Percentiles rank a stretch among this genome's conserved stretches.
phyloP scores from a whole-genome alignment of 805 yeast genomes.

The Saccharomycopsis microspora region DNA sequence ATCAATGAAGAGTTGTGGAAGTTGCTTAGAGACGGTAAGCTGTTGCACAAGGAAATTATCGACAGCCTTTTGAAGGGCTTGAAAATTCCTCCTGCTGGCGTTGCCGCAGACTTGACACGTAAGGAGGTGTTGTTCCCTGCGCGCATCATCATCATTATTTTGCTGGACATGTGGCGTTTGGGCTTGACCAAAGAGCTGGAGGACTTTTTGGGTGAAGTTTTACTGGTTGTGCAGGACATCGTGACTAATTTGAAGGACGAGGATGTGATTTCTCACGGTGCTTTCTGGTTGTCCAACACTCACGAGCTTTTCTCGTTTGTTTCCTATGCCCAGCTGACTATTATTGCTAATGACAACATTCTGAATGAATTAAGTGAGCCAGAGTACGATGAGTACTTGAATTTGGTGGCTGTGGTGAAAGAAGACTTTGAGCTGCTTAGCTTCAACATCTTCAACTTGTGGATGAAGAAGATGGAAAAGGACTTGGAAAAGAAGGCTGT shows the following conservation, averaged over 20 bases:
- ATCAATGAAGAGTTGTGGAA: slow-evolving; percentile 68
- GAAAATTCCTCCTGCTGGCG: slow-evolving; percentile 77
- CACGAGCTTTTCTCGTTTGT: slow-evolving; percentile 94
- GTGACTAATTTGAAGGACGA: slow-evolving; percentile 76
- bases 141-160: slow-evolving; percentile 79
- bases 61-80: slow-evolving; percentile 78
- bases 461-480: slow-evolving; percentile 93
- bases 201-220: slow-evolving; percentile 78
- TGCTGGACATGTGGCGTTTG: slow-evolving; percentile 97
- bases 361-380: slow-evolving; percentile 77
- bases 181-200: slow-evolving; percentile 91
- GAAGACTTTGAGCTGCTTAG: slow-evolving; percentile 91
- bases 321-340: slow-evolving; percentile 86
- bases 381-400: slow-evolving; percentile 83
- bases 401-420: slow-evolving; percentile 80
- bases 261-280: slow-evolving; percentile 82
- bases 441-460: slow-evolving; percentile 88
- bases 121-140: slow-evolving; percentile 95
- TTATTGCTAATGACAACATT: slow-evolving; percentile 70
- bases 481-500: slow-evolving; percentile 84
- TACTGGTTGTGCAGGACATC: slow-evolving; percentile 75
- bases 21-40: slow-evolving; percentile 57
- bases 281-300: slow-evolving; percentile 95
- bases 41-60: slow-evolving; percentile 71
- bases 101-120: slow-evolving; percentile 69